These are phyloP conservation scores for Hymenoscyphus salicellus DNA, from an alignment of 2,329 filamentous ascomycete species.

Conservation along the genomic window DNA sequence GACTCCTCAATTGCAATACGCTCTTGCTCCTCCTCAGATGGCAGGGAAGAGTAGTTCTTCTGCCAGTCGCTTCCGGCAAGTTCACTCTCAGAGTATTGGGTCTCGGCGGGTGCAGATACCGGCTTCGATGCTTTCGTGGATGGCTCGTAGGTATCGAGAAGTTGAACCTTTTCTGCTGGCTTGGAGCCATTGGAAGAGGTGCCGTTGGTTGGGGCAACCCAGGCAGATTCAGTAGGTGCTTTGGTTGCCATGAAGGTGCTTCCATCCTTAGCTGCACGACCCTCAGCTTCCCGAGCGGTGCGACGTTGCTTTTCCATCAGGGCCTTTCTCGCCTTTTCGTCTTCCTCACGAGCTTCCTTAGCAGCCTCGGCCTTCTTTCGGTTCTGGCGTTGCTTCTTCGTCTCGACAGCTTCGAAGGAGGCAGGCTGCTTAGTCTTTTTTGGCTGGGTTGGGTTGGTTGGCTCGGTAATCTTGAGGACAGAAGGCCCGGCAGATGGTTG, in stretches of 20 bases:
- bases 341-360: conserved; percentile 70
- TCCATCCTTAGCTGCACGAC: conserved; percentile 79
- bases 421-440: conserved; percentile 58
- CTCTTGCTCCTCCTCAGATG: conserved; percentile 62
- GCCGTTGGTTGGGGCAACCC: conserved; percentile 39
- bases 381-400: conserved; percentile 95
- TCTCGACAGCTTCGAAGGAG: conserved; percentile 66
- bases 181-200: conserved; percentile 30
- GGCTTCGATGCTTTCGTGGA: conserved; percentile 33
- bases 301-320: conserved; percentile 81
- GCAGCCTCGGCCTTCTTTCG: conserved; percentile 80
- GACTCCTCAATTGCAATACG: conserved; percentile 53
- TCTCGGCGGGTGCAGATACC: conserved; percentile 17
- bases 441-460: conserved; percentile 54
- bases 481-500: conserved; percentile 63
- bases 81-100: conserved; percentile 25
- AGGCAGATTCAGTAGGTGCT: conserved; percentile 44
- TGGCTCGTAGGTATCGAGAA: conserved; percentile 58
- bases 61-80: conserved; percentile 21
- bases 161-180: conserved; percentile 42
- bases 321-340: conserved; percentile 73
- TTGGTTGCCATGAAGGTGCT: conserved; percentile 52
- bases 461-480: conserved; percentile 74
- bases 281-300: conserved; percentile 75
- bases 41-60: conserved; percentile 35